phyloP scores from a whole-genome alignment of 257 asterid genomes.

The Solanum lycopersicoides region DNA sequence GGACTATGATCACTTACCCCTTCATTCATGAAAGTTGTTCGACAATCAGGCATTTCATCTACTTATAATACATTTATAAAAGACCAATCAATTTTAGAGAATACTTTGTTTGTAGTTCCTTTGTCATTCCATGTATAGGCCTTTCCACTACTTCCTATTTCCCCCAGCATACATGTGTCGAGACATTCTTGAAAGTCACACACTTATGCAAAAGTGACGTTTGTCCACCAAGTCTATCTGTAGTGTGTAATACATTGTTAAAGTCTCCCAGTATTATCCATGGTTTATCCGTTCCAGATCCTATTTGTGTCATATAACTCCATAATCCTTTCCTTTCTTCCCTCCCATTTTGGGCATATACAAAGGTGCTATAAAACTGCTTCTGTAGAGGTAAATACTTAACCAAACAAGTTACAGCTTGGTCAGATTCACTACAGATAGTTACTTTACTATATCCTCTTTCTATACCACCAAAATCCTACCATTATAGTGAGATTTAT shows the following conservation, averaged over 20 bases:
- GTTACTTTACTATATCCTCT: no score
- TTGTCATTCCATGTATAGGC: background rate
- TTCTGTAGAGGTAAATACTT: no score
- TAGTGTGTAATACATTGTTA: background rate
- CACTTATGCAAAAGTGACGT: background rate
- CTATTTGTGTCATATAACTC: background rate
- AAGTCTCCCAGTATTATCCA: background rate
- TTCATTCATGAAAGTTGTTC: no score
- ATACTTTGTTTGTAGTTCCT: background rate
- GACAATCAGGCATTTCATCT: background rate
- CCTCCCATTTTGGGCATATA: background rate
- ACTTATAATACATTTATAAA: no score
- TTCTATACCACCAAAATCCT: background rate
- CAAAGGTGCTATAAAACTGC: background rate
- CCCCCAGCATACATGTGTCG: background rate
- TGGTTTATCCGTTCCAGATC: background rate
- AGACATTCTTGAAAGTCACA: background rate
- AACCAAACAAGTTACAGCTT: background rate
- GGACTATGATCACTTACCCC: background rate
- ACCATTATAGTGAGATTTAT: background rate
- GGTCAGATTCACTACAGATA: background rate
- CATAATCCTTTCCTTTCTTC: background rate
- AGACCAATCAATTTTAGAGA: background rate
- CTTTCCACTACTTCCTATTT: background rate
- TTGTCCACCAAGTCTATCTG: background rate